These are phyloP conservation scores for Arthrobotrys musiformis DNA, from an alignment of 2,329 filamentous ascomycete genomes.

Conservation along the genomic window DNA sequence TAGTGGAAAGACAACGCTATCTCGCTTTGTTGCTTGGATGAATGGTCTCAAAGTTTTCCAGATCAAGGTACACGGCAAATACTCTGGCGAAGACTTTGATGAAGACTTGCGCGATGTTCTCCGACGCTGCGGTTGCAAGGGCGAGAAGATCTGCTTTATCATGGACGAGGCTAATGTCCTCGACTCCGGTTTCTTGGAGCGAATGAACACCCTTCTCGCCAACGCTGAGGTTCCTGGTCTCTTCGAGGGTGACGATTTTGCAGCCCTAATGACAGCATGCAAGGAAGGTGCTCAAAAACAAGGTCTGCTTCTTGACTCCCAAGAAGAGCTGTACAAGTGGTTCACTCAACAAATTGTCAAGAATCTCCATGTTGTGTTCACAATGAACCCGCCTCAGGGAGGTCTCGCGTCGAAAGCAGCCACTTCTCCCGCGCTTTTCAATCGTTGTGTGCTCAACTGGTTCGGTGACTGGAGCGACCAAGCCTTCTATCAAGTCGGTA, in stretches of 20 bases:
- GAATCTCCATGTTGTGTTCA: slow-evolving; percentile 98
- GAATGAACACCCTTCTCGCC: slow-evolving; percentile 98
- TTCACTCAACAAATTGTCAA: slow-evolving; percentile 99
- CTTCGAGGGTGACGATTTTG: slow-evolving; percentile 98
- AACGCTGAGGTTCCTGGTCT: slow-evolving; percentile 99
- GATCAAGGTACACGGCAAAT: slow-evolving; percentile 99
- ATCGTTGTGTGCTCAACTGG: slow-evolving; percentile 99
- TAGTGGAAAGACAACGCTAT: slow-evolving; percentile 97
- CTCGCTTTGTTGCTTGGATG: slow-evolving; percentile 99
- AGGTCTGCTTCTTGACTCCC: slow-evolving; percentile 92
- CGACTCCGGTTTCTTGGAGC: slow-evolving; percentile 96
- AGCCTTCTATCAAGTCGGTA: slow-evolving; percentile 95
- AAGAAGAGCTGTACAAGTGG: slow-evolving; percentile 99
- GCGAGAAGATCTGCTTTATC: slow-evolving; percentile 99
- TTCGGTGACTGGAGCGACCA: slow-evolving; percentile 99
- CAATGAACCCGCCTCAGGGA: slow-evolving; percentile 98
- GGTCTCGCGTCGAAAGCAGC: slow-evolving; percentile 95
- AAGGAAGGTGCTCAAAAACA: slow-evolving; percentile 98
- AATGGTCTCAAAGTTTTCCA: slow-evolving; percentile 99
- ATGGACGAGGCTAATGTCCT: slow-evolving; percentile 99
- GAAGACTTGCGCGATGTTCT: slow-evolving; percentile 95
- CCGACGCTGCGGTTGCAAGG: slow-evolving; percentile 92
- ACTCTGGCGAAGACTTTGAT: slow-evolving; percentile 98
- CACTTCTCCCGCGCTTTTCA: slow-evolving; percentile 97
- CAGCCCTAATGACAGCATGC: slow-evolving; percentile 98